A percentile compares a stretch with the other conserved stretches of the same genome.
phyloP scores from a whole-genome alignment of 169 alveolate genomes.

The Cyclospora cayetanensis region DNA sequence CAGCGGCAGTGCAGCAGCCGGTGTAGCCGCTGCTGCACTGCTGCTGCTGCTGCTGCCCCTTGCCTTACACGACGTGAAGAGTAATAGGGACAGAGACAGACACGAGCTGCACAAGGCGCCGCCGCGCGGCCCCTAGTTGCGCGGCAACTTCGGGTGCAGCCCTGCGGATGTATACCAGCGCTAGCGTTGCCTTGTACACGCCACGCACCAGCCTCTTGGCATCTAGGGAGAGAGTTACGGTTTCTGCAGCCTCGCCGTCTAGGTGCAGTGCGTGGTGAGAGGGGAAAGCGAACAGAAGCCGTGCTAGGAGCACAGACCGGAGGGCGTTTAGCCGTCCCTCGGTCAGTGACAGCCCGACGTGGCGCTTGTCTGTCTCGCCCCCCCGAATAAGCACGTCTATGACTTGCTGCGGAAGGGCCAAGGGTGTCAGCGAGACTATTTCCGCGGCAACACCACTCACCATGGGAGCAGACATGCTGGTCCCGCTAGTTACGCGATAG shows the following conservation, averaged over 20 bases:
- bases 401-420: slow-evolving; percentile 67
- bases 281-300: slow-evolving; percentile 29
- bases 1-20: neutral
- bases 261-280: slow-evolving; percentile 19
- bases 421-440: slow-evolving; percentile 48
- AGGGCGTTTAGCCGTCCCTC: slow-evolving; percentile 61
- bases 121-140: neutral
- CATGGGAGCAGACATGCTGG: slow-evolving; percentile 82
- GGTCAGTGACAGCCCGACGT: slow-evolving; percentile 3
- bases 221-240: neutral
- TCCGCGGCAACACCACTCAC: slow-evolving; percentile 72
- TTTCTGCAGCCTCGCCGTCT: neutral
- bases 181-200: slow-evolving; percentile 21
- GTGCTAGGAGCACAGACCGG: slow-evolving; percentile 31
- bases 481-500: slow-evolving; percentile 76
- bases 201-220: neutral
- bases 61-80: neutral
- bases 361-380: neutral
- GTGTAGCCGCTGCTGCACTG: neutral
- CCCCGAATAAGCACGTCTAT: slow-evolving; percentile 49
- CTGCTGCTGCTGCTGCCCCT: neutral
- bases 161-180: slow-evolving; percentile 14
- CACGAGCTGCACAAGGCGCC: neutral
- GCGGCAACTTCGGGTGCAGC: neutral
- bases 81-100: neutral